Evolutionary conservation across 108 stramenopile species (phyloP).

Genomic region (Nannochloropsis gaditana): DNA sequence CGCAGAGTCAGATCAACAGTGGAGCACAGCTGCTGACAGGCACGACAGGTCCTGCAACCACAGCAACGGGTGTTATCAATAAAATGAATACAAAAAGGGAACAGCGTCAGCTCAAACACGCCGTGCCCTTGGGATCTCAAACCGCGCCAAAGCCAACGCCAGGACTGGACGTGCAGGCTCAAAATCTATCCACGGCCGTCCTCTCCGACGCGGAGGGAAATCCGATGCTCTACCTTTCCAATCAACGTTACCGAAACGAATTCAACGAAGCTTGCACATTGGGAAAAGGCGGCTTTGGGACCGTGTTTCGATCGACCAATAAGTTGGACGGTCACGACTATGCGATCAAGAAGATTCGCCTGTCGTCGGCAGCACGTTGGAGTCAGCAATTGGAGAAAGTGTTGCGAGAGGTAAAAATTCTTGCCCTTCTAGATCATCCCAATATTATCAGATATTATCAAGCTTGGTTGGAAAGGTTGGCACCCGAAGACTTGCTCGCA

Average conservation of each 20-base stretch:
- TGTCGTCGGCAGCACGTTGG: slow-evolving; percentile 38
- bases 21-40: no score
- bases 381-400: slow-evolving; percentile 54
- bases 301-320: slow-evolving; percentile 57
- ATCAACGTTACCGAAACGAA: slow-evolving; percentile 34
- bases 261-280: slow-evolving; percentile 39
- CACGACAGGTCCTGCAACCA: no score
- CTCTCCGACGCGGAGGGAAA: not conserved
- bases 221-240: slow-evolving; percentile 23
- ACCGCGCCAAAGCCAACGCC: no score
- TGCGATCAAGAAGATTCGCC: slow-evolving; percentile 58
- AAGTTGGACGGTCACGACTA: slow-evolving; percentile 48
- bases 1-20: no score
- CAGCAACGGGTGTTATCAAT: no score
- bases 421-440: slow-evolving; percentile 54
- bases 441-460: slow-evolving; percentile 60
- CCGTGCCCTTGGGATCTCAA: no score
- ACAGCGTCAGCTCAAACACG: no score
- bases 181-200: not conserved
- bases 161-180: not conserved
- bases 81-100: no score
- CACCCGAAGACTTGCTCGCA: not conserved
- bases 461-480: slow-evolving; percentile 17
- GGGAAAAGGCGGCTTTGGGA: slow-evolving; percentile 60
- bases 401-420: slow-evolving; percentile 56